Evolutionary conservation across 1,284 basidiomycete species (phyloP).

Genomic region (Fomitopsis betulina): DNA sequence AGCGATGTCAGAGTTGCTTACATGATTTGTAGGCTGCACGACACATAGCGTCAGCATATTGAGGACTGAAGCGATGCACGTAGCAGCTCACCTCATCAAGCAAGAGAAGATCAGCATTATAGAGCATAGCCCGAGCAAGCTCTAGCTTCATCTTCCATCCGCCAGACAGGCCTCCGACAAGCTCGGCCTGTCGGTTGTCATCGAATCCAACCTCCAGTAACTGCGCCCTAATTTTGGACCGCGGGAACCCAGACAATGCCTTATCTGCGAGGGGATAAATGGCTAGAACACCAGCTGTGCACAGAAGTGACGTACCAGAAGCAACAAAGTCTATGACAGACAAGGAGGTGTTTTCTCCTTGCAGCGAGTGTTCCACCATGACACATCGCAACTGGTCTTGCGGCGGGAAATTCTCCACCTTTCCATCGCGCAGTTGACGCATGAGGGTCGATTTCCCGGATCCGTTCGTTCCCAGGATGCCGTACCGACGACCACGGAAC

Average conservation of each 20-base stretch:
- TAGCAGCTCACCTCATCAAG: slow-evolving; percentile 66
- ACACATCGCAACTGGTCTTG: slow-evolving; percentile 83
- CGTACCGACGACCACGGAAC: slow-evolving; percentile 89
- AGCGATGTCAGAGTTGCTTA: slow-evolving; percentile 37
- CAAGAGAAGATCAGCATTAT: slow-evolving; percentile 91
- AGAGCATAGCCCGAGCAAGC: slow-evolving; percentile 91
- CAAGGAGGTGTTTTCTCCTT: slow-evolving; percentile 84
- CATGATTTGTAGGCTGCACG: slow-evolving; percentile 85
- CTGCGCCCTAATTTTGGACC: slow-evolving; percentile 73
- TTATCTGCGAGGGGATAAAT: slow-evolving; percentile 40
- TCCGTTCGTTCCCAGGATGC: slow-evolving; percentile 94
- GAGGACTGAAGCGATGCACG: neutral
- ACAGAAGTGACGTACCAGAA: slow-evolving; percentile 47
- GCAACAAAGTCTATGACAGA: slow-evolving; percentile 89
- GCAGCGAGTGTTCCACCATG: slow-evolving; percentile 96
- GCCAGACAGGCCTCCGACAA: slow-evolving; percentile 90
- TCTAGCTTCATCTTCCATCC: slow-evolving; percentile 99
- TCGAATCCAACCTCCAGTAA: slow-evolving; percentile 90
- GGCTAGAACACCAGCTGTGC: neutral
- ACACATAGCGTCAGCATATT: slow-evolving; percentile 13
- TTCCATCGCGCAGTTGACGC: slow-evolving; percentile 92
- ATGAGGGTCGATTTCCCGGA: slow-evolving; percentile 96
- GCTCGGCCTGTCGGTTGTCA: slow-evolving; percentile 79
- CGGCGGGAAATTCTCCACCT: slow-evolving; percentile 95
- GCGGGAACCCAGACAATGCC: slow-evolving; percentile 51